phyloP scores from a whole-genome alignment of 2,329 filamentous ascomycete genomes.

The Botryosphaeria agaves region DNA sequence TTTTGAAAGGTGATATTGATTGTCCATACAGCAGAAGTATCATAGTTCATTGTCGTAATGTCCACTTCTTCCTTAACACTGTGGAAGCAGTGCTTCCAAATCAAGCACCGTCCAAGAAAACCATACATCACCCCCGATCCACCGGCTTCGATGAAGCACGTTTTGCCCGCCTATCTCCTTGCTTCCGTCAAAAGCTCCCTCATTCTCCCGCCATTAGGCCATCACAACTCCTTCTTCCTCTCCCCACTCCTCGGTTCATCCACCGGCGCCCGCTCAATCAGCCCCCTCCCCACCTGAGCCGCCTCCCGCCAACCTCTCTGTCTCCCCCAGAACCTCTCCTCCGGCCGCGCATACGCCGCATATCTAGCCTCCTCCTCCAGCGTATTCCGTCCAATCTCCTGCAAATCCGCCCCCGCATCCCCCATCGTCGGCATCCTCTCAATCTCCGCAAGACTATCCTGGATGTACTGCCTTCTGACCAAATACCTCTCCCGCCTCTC shows the following conservation, averaged over 20 bases:
- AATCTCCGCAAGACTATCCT: slow-evolving; percentile 49
- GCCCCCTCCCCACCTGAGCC: slow-evolving; percentile 29
- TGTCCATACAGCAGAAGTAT: too few species aligned
- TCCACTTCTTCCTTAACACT: too few species aligned
- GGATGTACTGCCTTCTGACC: slow-evolving; percentile 62
- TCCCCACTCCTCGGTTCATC: too few species aligned
- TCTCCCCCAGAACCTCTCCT: slow-evolving; percentile 35
- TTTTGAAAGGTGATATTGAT: too few species aligned
- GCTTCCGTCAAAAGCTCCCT: too few species aligned
- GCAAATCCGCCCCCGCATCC: slow-evolving; percentile 30
- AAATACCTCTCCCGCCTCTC: slow-evolving; percentile 67
- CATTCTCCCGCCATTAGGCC: too few species aligned
- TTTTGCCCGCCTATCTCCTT: too few species aligned
- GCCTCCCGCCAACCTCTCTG: slow-evolving; percentile 32
- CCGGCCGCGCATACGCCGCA: slow-evolving; percentile 22
- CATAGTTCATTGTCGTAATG: too few species aligned
- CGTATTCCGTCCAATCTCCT: slow-evolving; percentile 45
- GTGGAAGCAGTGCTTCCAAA: too few species aligned
- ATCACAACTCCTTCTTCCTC: slow-evolving; percentile 6
- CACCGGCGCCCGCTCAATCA: slow-evolving; percentile 27
- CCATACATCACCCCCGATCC: too few species aligned
- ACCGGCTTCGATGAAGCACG: too few species aligned
- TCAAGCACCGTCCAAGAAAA: too few species aligned
- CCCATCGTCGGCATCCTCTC: slow-evolving; percentile 28
- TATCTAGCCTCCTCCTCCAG: slow-evolving; percentile 40